phyloP scores from a whole-genome alignment of 2,329 filamentous ascomycete genomes.

The Monilinia aucupariae region DNA sequence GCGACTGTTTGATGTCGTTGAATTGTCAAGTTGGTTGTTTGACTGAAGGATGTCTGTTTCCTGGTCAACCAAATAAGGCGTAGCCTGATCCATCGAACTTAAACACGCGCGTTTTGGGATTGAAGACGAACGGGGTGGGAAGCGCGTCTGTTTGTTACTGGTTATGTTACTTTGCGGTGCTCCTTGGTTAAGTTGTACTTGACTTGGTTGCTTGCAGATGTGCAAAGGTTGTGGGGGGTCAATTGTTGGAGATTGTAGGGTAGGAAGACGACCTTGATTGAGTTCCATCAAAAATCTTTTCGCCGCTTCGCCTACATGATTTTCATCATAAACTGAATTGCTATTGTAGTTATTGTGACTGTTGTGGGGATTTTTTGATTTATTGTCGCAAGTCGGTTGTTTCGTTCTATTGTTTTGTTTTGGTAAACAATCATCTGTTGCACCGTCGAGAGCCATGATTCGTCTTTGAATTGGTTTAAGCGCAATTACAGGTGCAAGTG shows the following conservation, averaged over 20 bases:
- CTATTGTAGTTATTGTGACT: neutral
- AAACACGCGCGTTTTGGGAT: constrained; percentile 2
- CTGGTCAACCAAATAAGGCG: neutral
- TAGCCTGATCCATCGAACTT: neutral
- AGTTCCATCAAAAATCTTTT: constrained; percentile 13
- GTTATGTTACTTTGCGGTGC: constrained; percentile 15
- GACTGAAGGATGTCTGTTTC: neutral
- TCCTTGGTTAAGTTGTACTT: constrained; percentile 16
- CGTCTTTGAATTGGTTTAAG: neutral
- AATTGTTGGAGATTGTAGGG: constrained; percentile 11
- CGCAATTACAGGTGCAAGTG: neutral
- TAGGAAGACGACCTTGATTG: constrained; percentile 14
- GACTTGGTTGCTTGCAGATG: constrained; percentile 23
- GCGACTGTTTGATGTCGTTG: neutral
- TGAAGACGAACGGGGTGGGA: constrained; percentile 12
- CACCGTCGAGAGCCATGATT: constrained; percentile 9
- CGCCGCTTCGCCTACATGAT: neutral
- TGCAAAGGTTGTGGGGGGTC: constrained; percentile 21
- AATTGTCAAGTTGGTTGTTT: neutral
- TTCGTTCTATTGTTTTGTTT: neutral
- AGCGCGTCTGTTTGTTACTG: constrained; percentile 4
- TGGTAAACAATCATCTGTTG: constrained; percentile 12
- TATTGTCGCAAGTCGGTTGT: constrained; percentile 12
- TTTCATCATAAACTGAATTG: constrained; percentile 2
- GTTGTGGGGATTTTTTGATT: neutral